Conservation (phyloP, 352 stramenopile species). For the Blastocystis sp. region DNA sequence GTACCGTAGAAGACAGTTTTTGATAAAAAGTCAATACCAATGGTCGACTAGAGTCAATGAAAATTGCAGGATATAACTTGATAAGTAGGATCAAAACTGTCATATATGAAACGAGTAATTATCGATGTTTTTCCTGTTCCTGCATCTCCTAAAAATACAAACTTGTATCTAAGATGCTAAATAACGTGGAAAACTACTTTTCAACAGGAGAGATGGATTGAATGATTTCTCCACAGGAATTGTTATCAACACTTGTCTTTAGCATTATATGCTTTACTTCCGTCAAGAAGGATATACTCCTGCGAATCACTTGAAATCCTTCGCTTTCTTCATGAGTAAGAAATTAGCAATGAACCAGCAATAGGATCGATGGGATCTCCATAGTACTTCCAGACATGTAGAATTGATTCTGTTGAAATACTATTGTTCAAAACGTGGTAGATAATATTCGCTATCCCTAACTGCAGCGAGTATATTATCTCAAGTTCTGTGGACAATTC, state of each 20-base stretch:
- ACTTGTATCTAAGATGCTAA: conserved; percentile 62
- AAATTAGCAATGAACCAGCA: too few species aligned
- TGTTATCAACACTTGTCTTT: neutral
- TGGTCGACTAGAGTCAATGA: conserved; percentile 22
- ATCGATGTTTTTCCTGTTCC: conserved; percentile 98
- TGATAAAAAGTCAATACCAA: conserved; percentile 61
- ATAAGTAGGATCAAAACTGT: conserved; percentile 91
- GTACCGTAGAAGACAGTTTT: conserved; percentile 17
- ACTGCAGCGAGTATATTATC: too few species aligned
- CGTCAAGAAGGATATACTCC: neutral
- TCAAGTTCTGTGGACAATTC: too few species aligned
- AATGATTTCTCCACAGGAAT: neutral
- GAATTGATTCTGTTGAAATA: too few species aligned
- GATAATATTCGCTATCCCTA: too few species aligned
- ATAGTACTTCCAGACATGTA: too few species aligned
- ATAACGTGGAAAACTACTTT: neutral
- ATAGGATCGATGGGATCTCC: too few species aligned
- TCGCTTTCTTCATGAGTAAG: too few species aligned
- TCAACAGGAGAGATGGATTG: conserved; percentile 13
- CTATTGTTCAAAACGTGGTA: too few species aligned
- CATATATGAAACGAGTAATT: conserved; percentile 99
- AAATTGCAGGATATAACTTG: conserved; percentile 68
- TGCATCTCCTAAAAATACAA: conserved; percentile 87
- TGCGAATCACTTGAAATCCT: too few species aligned
- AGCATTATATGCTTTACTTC: neutral